Evolutionary conservation across 768 basidiomycete genomes (phyloP).

Genomic region (Cubamyces lactineus): DNA sequence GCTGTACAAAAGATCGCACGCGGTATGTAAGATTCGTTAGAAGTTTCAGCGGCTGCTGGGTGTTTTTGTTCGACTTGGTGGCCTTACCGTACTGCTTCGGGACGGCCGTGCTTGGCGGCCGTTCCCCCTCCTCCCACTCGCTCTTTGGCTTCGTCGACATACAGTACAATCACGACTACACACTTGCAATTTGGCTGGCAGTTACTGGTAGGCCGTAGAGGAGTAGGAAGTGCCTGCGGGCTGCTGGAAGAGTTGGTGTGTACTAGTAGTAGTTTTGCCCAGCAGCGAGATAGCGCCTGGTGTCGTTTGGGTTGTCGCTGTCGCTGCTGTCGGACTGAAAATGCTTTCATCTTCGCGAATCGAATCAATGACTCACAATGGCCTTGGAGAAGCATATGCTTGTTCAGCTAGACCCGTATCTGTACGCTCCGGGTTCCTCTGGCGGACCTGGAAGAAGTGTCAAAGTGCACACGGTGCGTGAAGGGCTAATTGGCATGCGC

Average conservation of each 20-base stretch:
- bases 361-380: too few species aligned
- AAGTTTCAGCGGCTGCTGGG: neutral
- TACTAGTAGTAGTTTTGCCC: slow-evolving; percentile 4
- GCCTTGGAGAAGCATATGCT: too few species aligned
- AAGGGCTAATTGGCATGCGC: too few species aligned
- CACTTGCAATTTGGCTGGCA: neutral
- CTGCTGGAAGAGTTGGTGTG: neutral
- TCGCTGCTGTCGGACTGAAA: slow-evolving; percentile 7
- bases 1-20: slow-evolving; percentile 11
- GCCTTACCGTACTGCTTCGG: neutral
- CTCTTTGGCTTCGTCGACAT: neutral
- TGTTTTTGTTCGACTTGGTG: neutral
- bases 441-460: too few species aligned
- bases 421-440: too few species aligned
- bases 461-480: too few species aligned
- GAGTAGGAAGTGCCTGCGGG: neutral
- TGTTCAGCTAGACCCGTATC: too few species aligned
- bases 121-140: too few species aligned
- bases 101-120: too few species aligned
- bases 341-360: slow-evolving; percentile 5
- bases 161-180: slow-evolving; percentile 8
- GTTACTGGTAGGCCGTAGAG: neutral
- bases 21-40: slow-evolving; percentile 7
- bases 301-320: neutral
- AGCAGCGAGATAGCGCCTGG: neutral